Percentiles rank a stretch among this genome's conserved stretches.
These are phyloP conservation scores for Cladosporium oxysporum DNA, from an alignment of 2,329 filamentous ascomycete genomes.

Conservation along the genomic window DNA sequence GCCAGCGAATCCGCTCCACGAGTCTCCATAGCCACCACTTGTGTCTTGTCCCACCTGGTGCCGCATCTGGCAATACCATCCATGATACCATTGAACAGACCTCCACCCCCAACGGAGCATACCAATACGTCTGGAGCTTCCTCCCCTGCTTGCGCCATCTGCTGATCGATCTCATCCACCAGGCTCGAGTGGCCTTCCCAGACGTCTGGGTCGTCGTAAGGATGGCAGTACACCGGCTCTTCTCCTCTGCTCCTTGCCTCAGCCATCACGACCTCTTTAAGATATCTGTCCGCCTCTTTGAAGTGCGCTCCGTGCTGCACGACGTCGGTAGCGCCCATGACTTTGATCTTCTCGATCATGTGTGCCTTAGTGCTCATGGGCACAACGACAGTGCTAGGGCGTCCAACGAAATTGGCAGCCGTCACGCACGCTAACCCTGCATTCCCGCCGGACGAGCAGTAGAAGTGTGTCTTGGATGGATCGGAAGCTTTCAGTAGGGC, in stretches of 20 bases:
- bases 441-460: constrained; percentile 78
- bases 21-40: constrained; percentile 75
- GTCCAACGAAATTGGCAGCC: constrained; percentile 64
- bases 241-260: constrained; percentile 42
- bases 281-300: constrained; percentile 67
- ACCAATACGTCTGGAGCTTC: constrained; percentile 65
- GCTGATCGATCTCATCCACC: constrained; percentile 51
- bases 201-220: constrained; percentile 68
- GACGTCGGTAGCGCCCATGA: constrained; percentile 68
- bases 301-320: constrained; percentile 68
- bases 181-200: constrained; percentile 68
- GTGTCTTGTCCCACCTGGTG: constrained; percentile 32
- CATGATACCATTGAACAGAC: constrained; percentile 74
- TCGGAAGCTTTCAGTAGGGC: constrained; percentile 42
- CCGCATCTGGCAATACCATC: constrained; percentile 60
- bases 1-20: constrained; percentile 69
- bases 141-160: constrained; percentile 39
- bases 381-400: constrained; percentile 73
- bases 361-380: constrained; percentile 64
- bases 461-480: constrained; percentile 63
- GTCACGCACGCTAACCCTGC: constrained; percentile 79
- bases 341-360: constrained; percentile 72
- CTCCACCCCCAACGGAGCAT: constrained; percentile 81
- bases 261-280: constrained; percentile 59
- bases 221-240: constrained; percentile 64